phyloP scores from a whole-genome alignment of 768 basidiomycete species.

The Collybia sordida region DNA sequence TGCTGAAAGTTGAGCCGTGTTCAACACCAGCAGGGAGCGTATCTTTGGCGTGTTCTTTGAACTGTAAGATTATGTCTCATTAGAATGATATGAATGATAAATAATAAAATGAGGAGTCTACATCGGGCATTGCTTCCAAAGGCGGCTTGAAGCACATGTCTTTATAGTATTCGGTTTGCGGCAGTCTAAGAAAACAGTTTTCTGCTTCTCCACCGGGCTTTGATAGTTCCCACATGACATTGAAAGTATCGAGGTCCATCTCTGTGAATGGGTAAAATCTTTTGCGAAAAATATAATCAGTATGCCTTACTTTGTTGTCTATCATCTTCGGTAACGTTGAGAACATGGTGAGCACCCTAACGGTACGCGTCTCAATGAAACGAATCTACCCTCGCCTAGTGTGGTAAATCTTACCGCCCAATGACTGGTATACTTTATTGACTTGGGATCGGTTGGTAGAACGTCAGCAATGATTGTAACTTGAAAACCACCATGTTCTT shows the following conservation, averaged over 20 bases:
- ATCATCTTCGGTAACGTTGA: constrained; percentile 47
- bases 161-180: constrained; percentile 60
- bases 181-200: constrained; percentile 61
- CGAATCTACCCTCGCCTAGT: neutral
- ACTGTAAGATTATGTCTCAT: constrained; percentile 24
- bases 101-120: constrained; percentile 26
- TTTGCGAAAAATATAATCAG: neutral
- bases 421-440: constrained; percentile 74
- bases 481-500: constrained; percentile 57
- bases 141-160: constrained; percentile 36
- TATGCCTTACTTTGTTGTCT: constrained; percentile 50
- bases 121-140: constrained; percentile 55
- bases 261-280: constrained; percentile 33
- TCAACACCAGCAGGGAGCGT: constrained; percentile 31
- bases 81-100: neutral
- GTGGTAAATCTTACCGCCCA: constrained; percentile 64
- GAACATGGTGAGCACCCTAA: constrained; percentile 82
- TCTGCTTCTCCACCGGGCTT: constrained; percentile 54
- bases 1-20: constrained; percentile 60
- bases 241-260: constrained; percentile 72
- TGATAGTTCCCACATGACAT: constrained; percentile 74
- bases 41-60: constrained; percentile 29
- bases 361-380: neutral
- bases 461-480: constrained; percentile 73
- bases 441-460: constrained; percentile 71